Evolutionary conservation across 441 rosid genomes (phyloP), one percentile per base, ranked within the genome.

Genomic region (Pelargonium citronellum): DNA sequence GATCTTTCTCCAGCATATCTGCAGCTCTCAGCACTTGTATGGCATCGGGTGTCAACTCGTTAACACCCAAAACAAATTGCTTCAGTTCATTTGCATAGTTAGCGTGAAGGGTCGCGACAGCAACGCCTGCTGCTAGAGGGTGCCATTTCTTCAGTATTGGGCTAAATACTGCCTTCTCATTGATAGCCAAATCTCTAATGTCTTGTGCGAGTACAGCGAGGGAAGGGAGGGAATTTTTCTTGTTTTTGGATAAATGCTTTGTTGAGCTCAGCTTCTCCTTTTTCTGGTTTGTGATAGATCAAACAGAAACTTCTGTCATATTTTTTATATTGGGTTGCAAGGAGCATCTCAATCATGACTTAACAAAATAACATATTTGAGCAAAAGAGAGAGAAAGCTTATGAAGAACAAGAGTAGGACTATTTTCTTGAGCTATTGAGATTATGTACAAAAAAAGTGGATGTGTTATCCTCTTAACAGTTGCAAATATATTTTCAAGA

Each of bases 91-190:
- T 82, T 55, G 86, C 88, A 34, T 78, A 89, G 79, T 85, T 84
- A 5, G 87, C 79, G 85, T 89, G 94, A 76, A 89, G 91, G 9
- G 90, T 87, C 69, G 94, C 85, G 13, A 86, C 94, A 47, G 91
- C 94, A 7, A 84, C 87, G 73, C 91, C 94, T 24, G 89, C 91
- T 47, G 94, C 82, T 69, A 81, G 85, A 34, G 90, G 88, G 68
- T 87, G 91, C 91, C 91, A 89, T 53, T 75, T 85, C 83, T 85
- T 87, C 71, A 89, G 77, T 63, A 85, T 82, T 49, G 89, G 94
- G 78, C 89, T 84, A 73, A 85, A 89, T 67, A 81, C 82, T 1
- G 83, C 86, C 75, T 80, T 89, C 82, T 89, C 94, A 9, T 80
- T 83, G 65, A 87, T 78, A 57, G 89, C 89, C 39, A 89, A 70